Percentiles rank a stretch among this genome's conserved stretches.
These are phyloP conservation scores for Leucosporidium scottii DNA, from an alignment of 768 basidiomycete genomes.

Conservation along the genomic window DNA sequence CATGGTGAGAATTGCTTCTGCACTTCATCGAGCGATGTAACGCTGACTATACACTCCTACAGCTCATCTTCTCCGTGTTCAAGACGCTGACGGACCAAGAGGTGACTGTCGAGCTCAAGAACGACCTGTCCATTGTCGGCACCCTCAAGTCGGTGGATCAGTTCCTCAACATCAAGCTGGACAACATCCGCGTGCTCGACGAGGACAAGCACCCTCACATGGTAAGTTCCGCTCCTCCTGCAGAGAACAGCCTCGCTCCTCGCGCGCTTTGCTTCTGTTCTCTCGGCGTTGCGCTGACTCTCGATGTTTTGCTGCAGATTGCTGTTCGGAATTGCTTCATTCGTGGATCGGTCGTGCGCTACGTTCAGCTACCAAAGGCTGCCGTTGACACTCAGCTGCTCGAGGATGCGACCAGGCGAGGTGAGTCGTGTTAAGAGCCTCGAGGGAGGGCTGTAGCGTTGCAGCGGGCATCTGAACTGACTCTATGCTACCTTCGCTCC, in stretches of 20 bases:
- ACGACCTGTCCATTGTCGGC: constrained; percentile 93
- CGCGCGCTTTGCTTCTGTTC: neutral
- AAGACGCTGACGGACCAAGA: constrained; percentile 94
- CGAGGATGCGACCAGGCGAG: constrained; percentile 94
- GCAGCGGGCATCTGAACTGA: no score
- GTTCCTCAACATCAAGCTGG: constrained; percentile 95
- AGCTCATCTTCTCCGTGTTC: constrained; percentile 97
- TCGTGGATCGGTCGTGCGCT: constrained; percentile 93
- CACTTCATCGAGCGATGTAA: neutral
- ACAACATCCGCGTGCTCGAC: constrained; percentile 85
- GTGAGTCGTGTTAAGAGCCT: constrained; percentile 45
- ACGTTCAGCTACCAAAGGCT: constrained; percentile 86
- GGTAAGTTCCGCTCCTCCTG: constrained; percentile 47
- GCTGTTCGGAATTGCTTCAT: constrained; percentile 99
- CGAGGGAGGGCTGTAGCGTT: no score
- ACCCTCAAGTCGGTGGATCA: constrained; percentile 97
- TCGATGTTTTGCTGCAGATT: constrained; percentile 54
- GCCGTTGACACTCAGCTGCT: constrained; percentile 90
- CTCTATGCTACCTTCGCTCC: no score
- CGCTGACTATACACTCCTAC: neutral
- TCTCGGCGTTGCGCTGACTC: neutral
- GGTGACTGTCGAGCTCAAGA: constrained; percentile 74
- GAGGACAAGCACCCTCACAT: constrained; percentile 94
- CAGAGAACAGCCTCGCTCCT: neutral
- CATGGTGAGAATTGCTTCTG: neutral